Conservation (phyloP, 129 eudicot genomes). For the Flaveria robusta region DNA sequence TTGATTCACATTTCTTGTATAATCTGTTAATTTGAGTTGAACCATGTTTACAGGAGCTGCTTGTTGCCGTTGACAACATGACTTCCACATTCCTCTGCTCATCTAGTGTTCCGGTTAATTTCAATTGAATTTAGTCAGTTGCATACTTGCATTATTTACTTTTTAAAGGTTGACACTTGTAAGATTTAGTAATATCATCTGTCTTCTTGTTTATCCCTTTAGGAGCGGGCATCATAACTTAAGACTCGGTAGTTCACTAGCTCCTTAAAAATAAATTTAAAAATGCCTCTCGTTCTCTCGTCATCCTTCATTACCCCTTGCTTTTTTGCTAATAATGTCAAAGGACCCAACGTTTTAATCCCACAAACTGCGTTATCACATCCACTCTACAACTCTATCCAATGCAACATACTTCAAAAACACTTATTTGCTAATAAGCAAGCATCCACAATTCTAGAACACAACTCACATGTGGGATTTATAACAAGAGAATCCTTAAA, state of each 20-base stretch:
- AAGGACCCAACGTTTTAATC: slow-evolving; percentile 8
- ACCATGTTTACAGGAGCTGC: neutral
- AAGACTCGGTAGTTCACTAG: neutral
- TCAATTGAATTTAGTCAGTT: neutral
- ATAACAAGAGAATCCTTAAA: slow-evolving; percentile 34
- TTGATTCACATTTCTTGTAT: neutral
- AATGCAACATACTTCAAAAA: slow-evolving; percentile 16
- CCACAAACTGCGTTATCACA: slow-evolving; percentile 18
- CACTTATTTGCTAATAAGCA: slow-evolving; percentile 11
- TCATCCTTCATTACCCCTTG: slow-evolving; percentile 31
- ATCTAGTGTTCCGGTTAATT: too few relatives aligned
- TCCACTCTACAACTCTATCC: slow-evolving; percentile 6
- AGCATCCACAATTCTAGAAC: slow-evolving; percentile 21
- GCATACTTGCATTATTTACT: neutral
- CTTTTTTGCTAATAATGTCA: slow-evolving; percentile 30
- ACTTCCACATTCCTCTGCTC: neutral
- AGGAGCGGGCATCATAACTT: neutral
- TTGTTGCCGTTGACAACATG: neutral
- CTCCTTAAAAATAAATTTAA: neutral
- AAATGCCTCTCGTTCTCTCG: slow-evolving; percentile 39
- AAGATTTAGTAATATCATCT: neutral
- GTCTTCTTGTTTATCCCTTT: neutral
- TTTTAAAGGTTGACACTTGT: neutral
- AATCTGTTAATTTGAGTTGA: neutral
- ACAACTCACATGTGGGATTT: slow-evolving; percentile 19